Evolutionary conservation across 1,284 basidiomycete genomes (phyloP).

Genomic region (Schizopora paradoxa): DNA sequence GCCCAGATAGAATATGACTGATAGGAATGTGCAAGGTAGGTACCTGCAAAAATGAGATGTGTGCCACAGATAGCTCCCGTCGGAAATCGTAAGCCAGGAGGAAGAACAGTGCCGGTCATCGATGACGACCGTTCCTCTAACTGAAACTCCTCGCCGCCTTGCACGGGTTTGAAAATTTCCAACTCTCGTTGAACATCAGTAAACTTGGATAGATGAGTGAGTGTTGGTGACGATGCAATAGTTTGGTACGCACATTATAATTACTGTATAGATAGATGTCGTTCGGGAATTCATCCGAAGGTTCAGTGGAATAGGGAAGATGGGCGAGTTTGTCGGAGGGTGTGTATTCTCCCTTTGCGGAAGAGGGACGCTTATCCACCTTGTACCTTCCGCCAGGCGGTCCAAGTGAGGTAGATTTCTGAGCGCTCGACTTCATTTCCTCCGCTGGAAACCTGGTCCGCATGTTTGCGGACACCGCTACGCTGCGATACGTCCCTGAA

Average conservation of each 20-base stretch:
- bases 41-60: slow-evolving; percentile 84
- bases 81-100: slow-evolving; percentile 90
- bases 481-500: slow-evolving; percentile 89
- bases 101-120: slow-evolving; percentile 72
- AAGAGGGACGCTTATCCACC: slow-evolving; percentile 35
- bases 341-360: slow-evolving; percentile 39
- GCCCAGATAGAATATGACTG: slow-evolving; percentile 90
- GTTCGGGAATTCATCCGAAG: slow-evolving; percentile 69
- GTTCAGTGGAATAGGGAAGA: slow-evolving; percentile 66
- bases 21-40: slow-evolving; percentile 85
- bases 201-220: slow-evolving; percentile 47
- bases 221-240: neutral
- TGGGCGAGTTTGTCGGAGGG: slow-evolving; percentile 60
- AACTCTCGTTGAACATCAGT: slow-evolving; percentile 92
- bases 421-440: slow-evolving; percentile 30
- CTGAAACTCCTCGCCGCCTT: slow-evolving; percentile 61
- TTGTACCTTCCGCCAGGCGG: slow-evolving; percentile 55
- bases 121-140: slow-evolving; percentile 70
- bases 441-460: slow-evolving; percentile 66
- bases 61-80: slow-evolving; percentile 85
- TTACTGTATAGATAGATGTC: slow-evolving; percentile 83
- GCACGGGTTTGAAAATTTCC: slow-evolving; percentile 77
- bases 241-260: slow-evolving; percentile 64
- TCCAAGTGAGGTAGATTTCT: slow-evolving; percentile 38
- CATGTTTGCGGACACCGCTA: slow-evolving; percentile 69